Evolutionary conservation across 345 rosid genomes (phyloP), one percentile per base, ranked within the genome.

Genomic region (Pistacia vera): DNA sequence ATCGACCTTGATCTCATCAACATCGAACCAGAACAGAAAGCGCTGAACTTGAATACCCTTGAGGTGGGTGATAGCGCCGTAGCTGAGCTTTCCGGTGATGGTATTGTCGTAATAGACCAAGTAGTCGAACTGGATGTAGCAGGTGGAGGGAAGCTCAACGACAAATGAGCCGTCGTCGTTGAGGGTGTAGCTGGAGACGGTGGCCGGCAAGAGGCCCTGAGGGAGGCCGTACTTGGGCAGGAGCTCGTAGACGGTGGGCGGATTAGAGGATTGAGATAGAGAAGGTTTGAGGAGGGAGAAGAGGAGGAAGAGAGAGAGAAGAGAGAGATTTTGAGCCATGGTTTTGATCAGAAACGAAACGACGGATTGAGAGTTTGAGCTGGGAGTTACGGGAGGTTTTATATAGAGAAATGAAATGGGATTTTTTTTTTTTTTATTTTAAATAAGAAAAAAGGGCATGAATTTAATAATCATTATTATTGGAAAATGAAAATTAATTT

Each of bases 221-320:
- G 99, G 99, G 84, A 95, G 98, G 70, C 99, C 97, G 87, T 62
- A 93, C 71, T 88, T 75, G n/a, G 97, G 92, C 63, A 95, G 93
- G 88, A 93, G 80, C 2, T 95, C 97, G 84, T 86, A 90, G 56
- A 93, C 97, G 7, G 90, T 74, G 3, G 83, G 80, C 44, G 84
- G 78, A 17, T 68, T 66, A 18, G 79, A 65, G 71, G 63, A 48
- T 33, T 77, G 69, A 60, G 86, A 75, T 38, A 70, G 22, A 35
- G 75, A 56, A 5, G 79, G 60, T 14, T 46, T 56, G 7, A 81
- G 52, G 66, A 78, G 60, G 63, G 77, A 67, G 67, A 80, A 55
- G 64, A 59, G 2, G 73, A 83, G 54, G 66, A 86, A 11, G 65
- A 87, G 38, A 44, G 67, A 60, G 78, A 77, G 25, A 62, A 76